Percentiles rank a stretch among this genome's conserved stretches.
Conservation (phyloP, 2,329 filamentous ascomycete species). For the Seiridium unicorne region DNA sequence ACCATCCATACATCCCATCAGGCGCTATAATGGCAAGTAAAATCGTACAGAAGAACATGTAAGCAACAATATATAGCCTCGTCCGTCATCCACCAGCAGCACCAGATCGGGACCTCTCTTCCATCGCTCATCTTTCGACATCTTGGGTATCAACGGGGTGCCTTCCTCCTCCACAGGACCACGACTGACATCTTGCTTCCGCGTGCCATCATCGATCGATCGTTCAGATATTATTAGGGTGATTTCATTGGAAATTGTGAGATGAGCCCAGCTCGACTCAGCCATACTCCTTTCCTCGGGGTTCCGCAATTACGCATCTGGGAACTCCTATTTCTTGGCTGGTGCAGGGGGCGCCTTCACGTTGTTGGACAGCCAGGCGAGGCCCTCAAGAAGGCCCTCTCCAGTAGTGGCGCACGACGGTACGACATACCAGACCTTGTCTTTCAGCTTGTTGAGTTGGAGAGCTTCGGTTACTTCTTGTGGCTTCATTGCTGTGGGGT, state of each 20-base stretch:
- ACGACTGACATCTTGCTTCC: not conserved
- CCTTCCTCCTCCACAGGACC: not conserved
- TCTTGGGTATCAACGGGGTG: not conserved
- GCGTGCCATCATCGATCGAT: not conserved
- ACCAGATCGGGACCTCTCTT: not conserved
- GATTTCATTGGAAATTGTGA: not conserved
- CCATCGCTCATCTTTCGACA: not conserved
- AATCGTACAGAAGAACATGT: not conserved
- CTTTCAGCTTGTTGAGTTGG: constrained; percentile 73
- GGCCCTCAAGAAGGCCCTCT: constrained; percentile 76
- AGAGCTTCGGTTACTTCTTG: constrained; percentile 77
- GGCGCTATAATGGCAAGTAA: not conserved
- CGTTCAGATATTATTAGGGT: constrained; percentile 2
- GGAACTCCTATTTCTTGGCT: constrained; percentile 42
- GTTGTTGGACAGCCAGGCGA: constrained; percentile 83
- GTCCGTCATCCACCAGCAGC: not conserved
- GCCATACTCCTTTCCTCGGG: not conserved
- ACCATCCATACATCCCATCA: not conserved
- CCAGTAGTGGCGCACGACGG: constrained; percentile 80
- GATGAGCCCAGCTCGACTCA: constrained; percentile 3
- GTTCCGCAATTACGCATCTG: not conserved
- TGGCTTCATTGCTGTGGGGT: constrained; percentile 69
- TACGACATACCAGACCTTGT: constrained; percentile 83
- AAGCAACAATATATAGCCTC: constrained; percentile 1
- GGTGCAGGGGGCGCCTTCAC: constrained; percentile 65